A percentile compares a stretch with the other conserved stretches of the same genome.
These are phyloP conservation scores for Yamadazyma atmosphaerica DNA, from an alignment of 1,139 yeast species.

Conservation along the genomic window DNA sequence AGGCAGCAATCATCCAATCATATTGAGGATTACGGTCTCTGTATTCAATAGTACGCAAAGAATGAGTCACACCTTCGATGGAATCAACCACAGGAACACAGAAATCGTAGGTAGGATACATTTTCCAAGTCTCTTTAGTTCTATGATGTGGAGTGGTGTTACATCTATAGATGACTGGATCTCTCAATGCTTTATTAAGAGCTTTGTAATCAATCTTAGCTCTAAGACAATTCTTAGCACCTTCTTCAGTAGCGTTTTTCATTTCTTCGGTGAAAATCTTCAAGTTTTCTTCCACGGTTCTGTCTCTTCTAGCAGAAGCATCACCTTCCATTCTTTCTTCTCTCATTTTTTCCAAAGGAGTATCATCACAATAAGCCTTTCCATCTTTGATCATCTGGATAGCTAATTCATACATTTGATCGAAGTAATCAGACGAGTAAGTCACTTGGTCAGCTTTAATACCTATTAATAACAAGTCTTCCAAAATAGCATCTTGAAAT, in stretches of 20 bases:
- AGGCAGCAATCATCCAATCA: conserved; percentile 87
- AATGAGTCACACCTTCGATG: conserved; percentile 94
- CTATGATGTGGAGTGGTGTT: conserved; percentile 96
- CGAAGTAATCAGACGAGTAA: conserved; percentile 90
- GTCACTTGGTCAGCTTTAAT: conserved; percentile 87
- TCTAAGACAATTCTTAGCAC: conserved; percentile 85
- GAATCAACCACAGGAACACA: conserved; percentile 96
- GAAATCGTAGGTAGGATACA: conserved; percentile 97
- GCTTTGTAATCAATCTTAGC: conserved; percentile 93
- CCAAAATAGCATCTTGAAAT: conserved; percentile 88
- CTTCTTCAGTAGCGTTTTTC: conserved; percentile 90
- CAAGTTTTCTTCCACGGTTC: conserved; percentile 88
- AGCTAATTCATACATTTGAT: conserved; percentile 84
- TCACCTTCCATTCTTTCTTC: conserved; percentile 98
- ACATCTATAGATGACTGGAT: conserved; percentile 95
- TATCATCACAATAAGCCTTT: conserved; percentile 95
- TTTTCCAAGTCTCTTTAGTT: conserved; percentile 88
- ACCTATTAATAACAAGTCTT: conserved; percentile 85
- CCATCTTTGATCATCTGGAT: conserved; percentile 87
- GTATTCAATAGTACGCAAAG: conserved; percentile 95
- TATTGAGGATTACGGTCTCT: conserved; percentile 98
- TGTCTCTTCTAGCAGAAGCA: conserved; percentile 84
- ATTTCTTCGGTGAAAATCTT: conserved; percentile 82
- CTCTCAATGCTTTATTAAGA: conserved; percentile 91
- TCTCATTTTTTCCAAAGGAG: conserved; percentile 91